Evolutionary conservation across 2,329 filamentous ascomycete species (phyloP), one percentile per base, ranked within the genome.

Genomic region (Fusarium algeriense): DNA sequence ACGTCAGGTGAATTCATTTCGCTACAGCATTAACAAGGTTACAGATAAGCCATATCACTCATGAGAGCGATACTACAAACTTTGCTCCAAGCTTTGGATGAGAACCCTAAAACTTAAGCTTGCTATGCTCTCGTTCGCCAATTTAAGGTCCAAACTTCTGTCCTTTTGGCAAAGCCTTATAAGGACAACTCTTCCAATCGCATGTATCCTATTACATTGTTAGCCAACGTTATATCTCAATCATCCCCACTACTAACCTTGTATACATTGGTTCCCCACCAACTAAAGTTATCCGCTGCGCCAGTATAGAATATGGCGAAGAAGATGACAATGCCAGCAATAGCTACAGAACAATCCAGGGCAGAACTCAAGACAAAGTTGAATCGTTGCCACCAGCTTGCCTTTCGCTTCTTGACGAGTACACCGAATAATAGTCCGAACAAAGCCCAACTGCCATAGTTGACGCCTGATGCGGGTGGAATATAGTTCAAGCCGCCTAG

Each of bases 301-400:
- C 77, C 77, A 0, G 77, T 78, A 46, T 80, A 80, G 37, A 79
- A 77, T 3, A 80, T 49, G 34, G 78, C 67, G 35, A 80, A 80
- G 64, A 80, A 80, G 19, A 80, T 80, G 15, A 80, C 28, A n/a
- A 80, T 76, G 9, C 73, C 76, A 19, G 76, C 74, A 45, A 81
- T 77, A 4, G 77, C 78, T 10, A 78, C 71, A 2, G 77, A 78
- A 26, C 75, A 78, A 45, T 80, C 78, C 15, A 81, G 52, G 0
- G 79, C 78, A 2, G 79, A 74, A 52, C 75, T 78, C 11, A 80
- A 70, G 12, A 80, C 76, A 38, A 79, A 80, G 34, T 79, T 80
- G 37, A 79, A 79, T 26, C 70, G 55, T 7, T 62, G 71, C 79
- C 79, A 80, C 79, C 79, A 80, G 7, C 64, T 46, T 11, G 66